Base-by-base conservation (phyloP, 139 green algal genomes). In the Chlamydomonas schloesseri region DNA sequence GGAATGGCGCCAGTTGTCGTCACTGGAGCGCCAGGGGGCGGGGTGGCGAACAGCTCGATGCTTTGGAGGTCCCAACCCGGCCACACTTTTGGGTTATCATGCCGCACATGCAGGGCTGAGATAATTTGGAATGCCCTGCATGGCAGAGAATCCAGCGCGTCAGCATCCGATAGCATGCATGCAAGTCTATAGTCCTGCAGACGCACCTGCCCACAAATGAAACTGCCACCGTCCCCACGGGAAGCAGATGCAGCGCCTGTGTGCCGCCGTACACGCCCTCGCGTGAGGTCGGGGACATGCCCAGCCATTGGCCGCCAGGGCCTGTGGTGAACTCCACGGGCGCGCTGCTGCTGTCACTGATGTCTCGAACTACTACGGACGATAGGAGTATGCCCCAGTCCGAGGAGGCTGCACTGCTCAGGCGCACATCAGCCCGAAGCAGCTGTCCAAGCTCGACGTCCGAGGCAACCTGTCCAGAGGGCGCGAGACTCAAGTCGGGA, bases 341-440 rank as follows among this genome's bases (percentile, higher is more conserved):
- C 37, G 14, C 28, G 28, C 17, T 10, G 34, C 0, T 1, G 26
- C 11, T 21, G 65, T 76, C 78, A 3, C 26, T 28, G 5, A 71
- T 17, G 17, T 74, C 69, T 0, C 69, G 69, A 6, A 87, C 33
- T 28, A n/a, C 47, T 6, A 87, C 36, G 2, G 69, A 76, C 69
- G 79, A 23, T 2, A 85, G n/a, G 31, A 76, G 65, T 4, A 85
- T 55, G 0, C 79, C 79, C 79, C 79, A 85, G n/a, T 85, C 79
- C 29, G 3, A 13, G 33, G 26, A 5, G 31, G 37, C 28, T 6
- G 1, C 37, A n/a, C 29, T 20, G 1, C 47, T 23, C 31, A 85
- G n/a, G 21, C 50, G 79, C 31, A 85, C 31, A 46, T 85, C 79
- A 5, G 29, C 21, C 21, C 79, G 67, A 24, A 85, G 65, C 47